phyloP scores from a whole-genome alignment of 345 rosid species.

The Eucalyptus albens region DNA sequence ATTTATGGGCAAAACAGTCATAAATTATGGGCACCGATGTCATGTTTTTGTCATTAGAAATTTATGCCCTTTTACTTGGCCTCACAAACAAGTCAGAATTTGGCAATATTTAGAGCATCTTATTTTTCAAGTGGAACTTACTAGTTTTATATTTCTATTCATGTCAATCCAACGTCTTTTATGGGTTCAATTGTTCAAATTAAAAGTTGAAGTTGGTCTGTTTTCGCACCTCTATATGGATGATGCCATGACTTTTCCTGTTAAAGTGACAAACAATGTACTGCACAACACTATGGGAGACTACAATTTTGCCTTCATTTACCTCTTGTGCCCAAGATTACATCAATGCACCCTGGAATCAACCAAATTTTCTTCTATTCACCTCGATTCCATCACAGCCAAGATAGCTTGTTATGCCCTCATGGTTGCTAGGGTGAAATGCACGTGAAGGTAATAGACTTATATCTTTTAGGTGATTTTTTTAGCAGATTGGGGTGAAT shows the following conservation, averaged over 20 bases:
- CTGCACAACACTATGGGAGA: neutral
- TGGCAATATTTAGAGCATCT: neutral
- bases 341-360: neutral
- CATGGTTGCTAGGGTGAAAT: neutral
- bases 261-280: neutral
- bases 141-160: neutral
- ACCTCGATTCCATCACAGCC: neutral
- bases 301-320: neutral
- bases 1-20: neutral
- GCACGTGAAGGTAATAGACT: neutral
- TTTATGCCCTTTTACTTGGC: neutral
- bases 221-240: neutral
- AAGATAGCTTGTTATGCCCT: neutral
- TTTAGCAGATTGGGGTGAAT: neutral
- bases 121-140: neutral
- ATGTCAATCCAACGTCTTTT: neutral
- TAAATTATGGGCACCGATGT: neutral
- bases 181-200: neutral
- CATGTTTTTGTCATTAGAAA: neutral
- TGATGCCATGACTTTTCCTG: neutral
- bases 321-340: neutral
- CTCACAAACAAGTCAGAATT: neutral
- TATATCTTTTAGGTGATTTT: neutral
- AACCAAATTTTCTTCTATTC: neutral
- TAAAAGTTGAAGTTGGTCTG: neutral